phyloP scores from a whole-genome alignment of 164 flowering plant genomes.

The Buxus sempervirens region DNA sequence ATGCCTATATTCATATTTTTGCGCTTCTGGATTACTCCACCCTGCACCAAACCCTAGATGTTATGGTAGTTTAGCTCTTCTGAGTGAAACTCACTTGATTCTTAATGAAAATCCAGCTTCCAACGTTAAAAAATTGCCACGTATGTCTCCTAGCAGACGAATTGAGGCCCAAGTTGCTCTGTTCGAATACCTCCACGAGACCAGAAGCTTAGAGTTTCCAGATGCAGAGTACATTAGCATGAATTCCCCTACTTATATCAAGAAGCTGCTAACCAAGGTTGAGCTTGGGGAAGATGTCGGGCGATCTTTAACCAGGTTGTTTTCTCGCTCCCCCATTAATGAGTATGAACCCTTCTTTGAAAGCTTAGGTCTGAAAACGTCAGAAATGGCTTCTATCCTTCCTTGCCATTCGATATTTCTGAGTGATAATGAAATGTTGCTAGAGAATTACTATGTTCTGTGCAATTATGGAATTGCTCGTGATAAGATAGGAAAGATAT shows the following conservation, averaged over 20 bases:
- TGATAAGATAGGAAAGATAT: constrained; percentile 61
- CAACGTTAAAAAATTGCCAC: background rate
- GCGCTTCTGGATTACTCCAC: constrained; percentile 11
- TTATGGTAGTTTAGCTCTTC: constrained; percentile 12
- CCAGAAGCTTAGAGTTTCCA: constrained; percentile 48
- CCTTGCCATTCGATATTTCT: constrained; percentile 55
- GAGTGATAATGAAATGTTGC: constrained; percentile 51
- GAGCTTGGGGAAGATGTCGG: constrained; percentile 29
- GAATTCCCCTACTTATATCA: constrained; percentile 56
- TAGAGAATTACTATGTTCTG: constrained; percentile 54
- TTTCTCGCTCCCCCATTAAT: constrained; percentile 74
- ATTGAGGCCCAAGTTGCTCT: constrained; percentile 52
- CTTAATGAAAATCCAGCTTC: background rate
- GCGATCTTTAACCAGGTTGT: constrained; percentile 38
- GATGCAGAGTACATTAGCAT: constrained; percentile 77
- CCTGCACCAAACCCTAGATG: constrained; percentile 22
- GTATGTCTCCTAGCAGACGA: background rate
- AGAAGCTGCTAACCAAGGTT: constrained; percentile 35
- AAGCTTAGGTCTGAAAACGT: constrained; percentile 66
- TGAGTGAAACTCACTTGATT: constrained; percentile 5
- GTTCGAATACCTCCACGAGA: constrained; percentile 62
- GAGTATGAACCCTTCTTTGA: constrained; percentile 90
- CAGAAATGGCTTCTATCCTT: constrained; percentile 36
- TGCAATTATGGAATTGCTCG: constrained; percentile 60
- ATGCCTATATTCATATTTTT: constrained; percentile 12